These are phyloP conservation scores for Wickerhamiella spandovensis DNA, from an alignment of 805 yeast genomes.

Conservation along the genomic window DNA sequence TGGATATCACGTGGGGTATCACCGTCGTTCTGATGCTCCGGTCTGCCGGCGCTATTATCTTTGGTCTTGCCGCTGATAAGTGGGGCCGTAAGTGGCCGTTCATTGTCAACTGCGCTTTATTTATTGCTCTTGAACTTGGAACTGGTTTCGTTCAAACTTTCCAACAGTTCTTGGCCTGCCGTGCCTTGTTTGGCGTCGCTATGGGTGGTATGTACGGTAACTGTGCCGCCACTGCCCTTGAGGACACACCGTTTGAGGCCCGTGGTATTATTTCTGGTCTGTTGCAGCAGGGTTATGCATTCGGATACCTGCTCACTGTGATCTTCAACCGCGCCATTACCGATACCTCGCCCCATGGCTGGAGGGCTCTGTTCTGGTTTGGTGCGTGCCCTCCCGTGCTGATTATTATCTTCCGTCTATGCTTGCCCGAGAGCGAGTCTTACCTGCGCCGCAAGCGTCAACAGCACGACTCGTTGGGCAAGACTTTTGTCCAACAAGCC, in stretches of 20 bases:
- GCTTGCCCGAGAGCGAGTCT: slow-evolving; percentile 47
- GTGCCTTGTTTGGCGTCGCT: slow-evolving; percentile 54
- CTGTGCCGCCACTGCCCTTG: slow-evolving; percentile 52
- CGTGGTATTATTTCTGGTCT: slow-evolving; percentile 54
- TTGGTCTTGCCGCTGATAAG: slow-evolving; percentile 48
- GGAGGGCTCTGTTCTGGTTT: slow-evolving; percentile 69
- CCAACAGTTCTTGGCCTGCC: slow-evolving; percentile 42
- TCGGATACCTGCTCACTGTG: slow-evolving; percentile 54
- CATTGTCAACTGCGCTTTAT: slow-evolving; percentile 36
- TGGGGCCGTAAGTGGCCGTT: slow-evolving; percentile 61
- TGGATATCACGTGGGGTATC: slow-evolving; percentile 57
- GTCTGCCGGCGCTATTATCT: slow-evolving; percentile 54
- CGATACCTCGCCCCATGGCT: slow-evolving; percentile 36
- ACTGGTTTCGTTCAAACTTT: slow-evolving; percentile 52
- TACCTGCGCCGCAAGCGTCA: slow-evolving; percentile 24
- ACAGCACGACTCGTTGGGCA: slow-evolving; percentile 11
- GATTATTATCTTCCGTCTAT: slow-evolving; percentile 43
- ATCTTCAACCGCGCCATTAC: slow-evolving; percentile 50
- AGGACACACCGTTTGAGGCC: slow-evolving; percentile 46
- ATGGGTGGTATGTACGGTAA: slow-evolving; percentile 65
- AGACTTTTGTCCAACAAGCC: slow-evolving; percentile 21
- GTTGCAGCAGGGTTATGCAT: slow-evolving; percentile 70
- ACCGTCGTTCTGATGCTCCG: slow-evolving; percentile 60
- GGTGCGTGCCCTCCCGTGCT: slow-evolving; percentile 53
- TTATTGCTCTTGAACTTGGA: slow-evolving; percentile 47